Evolutionary conservation across 2,329 filamentous ascomycete species (phyloP), one percentile per base, ranked within the genome.

Genomic region (Plectosphaerella sp.): DNA sequence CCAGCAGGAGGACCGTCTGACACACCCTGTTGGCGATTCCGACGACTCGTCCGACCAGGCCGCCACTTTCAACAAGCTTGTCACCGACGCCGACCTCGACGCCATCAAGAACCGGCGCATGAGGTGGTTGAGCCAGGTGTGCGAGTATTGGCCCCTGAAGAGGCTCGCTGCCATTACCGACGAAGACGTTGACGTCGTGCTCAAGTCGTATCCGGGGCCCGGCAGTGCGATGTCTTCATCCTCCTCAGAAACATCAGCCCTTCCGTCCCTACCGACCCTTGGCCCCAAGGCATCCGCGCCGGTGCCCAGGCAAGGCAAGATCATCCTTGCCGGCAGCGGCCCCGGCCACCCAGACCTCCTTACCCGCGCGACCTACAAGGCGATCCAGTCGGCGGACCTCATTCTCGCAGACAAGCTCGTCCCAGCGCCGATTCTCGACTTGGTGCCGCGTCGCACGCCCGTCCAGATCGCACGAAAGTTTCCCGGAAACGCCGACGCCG

Each of bases 401-500:
- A 80, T 94, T 54, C 82, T 94, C 5, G 89, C 89, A 42, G 89
- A 94, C 72, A 94, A 94, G 71, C 86, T 94, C 47, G 89, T 94
- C 4, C 90, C 94, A 0, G 79, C 89, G 0, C 84, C 88, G 8
- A 90, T 99, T 3, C 78, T 99, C 10, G 89, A 93, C 58, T 82
- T 99, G 15, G 88, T 97, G 52, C 94, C 94, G 2, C 89, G 94
- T 36, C 84, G 93, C 50, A 96, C 92, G 9, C 86, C 88, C 10
- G 87, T 97, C 12, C 85, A 90, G 62, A 99, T 99, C 61, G 93
- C 94, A 5, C 88, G 92, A 63, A 99, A 99, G 68, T 99, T 99
- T 70, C 94, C 94, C 1, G 94, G 94, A 20, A 97, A 99, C 69
- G 94, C 94, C 41, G 94, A 99, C 61, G 84, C 84, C 45, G 94